Percentiles rank a stretch among this genome's conserved stretches.
These are phyloP conservation scores for Hypoxylon sp. DNA, from an alignment of 2,329 filamentous ascomycete genomes.

Conservation along the genomic window DNA sequence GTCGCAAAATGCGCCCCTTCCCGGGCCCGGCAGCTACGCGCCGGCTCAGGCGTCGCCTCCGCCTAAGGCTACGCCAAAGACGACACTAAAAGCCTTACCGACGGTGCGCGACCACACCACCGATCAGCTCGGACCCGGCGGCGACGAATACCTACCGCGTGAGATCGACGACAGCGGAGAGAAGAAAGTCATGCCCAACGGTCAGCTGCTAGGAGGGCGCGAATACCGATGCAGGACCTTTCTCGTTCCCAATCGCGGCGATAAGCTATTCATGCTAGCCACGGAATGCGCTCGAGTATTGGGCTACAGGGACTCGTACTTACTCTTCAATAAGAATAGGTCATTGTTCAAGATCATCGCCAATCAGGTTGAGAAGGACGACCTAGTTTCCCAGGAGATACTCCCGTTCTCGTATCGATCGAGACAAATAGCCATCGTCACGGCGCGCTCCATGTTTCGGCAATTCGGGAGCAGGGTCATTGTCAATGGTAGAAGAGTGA, in stretches of 20 bases:
- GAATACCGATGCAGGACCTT: conserved; percentile 96
- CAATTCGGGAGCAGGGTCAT: conserved; percentile 98
- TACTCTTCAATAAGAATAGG: conserved; percentile 98
- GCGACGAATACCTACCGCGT: conserved; percentile 94
- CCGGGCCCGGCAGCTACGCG: conserved; percentile 54
- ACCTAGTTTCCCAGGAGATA: conserved; percentile 93
- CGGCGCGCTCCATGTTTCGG: conserved; percentile 96
- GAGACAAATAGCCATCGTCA: conserved; percentile 98
- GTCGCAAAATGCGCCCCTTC: conserved; percentile 60
- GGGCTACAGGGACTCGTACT: conserved; percentile 95
- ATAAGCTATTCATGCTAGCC: conserved; percentile 98
- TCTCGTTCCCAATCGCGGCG: conserved; percentile 86
- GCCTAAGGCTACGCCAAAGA: conserved; percentile 84
- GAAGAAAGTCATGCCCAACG: conserved; percentile 88
- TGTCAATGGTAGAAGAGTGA: conserved; percentile 86
- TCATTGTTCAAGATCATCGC: conserved; percentile 98
- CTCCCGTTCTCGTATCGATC: conserved; percentile 97
- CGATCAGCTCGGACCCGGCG: conserved; percentile 88
- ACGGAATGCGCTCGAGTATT: conserved; percentile 96
- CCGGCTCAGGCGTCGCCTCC: conserved; percentile 70
- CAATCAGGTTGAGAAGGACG: conserved; percentile 94
- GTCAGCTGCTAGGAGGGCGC: conserved; percentile 82
- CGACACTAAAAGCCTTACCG: conserved; percentile 90
- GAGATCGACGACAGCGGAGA: conserved; percentile 94
- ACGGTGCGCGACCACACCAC: conserved; percentile 98